A percentile compares a stretch with the other conserved stretches of the same genome.
Conservation (phyloP, 345 rosid genomes). For the Arabis hirsuta region DNA sequence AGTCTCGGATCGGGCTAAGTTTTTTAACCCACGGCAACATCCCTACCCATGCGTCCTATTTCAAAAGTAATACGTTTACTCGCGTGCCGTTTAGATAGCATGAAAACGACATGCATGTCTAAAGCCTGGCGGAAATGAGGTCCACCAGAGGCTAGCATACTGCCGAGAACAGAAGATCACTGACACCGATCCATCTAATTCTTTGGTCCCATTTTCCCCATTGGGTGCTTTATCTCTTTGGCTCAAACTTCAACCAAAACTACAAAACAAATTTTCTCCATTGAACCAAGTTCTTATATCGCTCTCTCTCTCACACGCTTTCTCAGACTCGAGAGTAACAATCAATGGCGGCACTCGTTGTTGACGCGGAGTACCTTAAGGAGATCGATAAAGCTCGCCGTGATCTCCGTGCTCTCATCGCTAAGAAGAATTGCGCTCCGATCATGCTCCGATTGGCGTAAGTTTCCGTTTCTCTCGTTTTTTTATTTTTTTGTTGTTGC, state of each 20-base stretch:
- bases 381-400: conserved; percentile 85
- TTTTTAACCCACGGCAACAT: too few relatives aligned
- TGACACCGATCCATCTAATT: conserved; percentile 31
- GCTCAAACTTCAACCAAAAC: conserved; percentile 33
- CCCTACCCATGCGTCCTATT: too few relatives aligned
- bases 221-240: conserved; percentile 36
- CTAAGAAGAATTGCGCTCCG: conserved; percentile 83
- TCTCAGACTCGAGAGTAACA: neutral
- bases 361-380: conserved; percentile 74
- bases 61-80: neutral
- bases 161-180: conserved; percentile 26
- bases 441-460: conserved; percentile 96
- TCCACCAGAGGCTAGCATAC: conserved; percentile 15
- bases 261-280: neutral
- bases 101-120: conserved; percentile 2
- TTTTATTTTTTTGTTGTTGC: neutral
- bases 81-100: conserved; percentile 4
- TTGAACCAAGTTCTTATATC: neutral
- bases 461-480: conserved; percentile 6
- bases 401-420: conserved; percentile 79
- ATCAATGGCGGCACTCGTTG: conserved; percentile 65
- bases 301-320: neutral
- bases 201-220: conserved; percentile 12
- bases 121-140: neutral
- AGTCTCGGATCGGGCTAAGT: too few relatives aligned